Percentiles rank a stretch among this genome's conserved stretches.
These are phyloP conservation scores for Skeletonema grethae DNA, from an alignment of 108 stramenopile genomes.

Conservation along the genomic window DNA sequence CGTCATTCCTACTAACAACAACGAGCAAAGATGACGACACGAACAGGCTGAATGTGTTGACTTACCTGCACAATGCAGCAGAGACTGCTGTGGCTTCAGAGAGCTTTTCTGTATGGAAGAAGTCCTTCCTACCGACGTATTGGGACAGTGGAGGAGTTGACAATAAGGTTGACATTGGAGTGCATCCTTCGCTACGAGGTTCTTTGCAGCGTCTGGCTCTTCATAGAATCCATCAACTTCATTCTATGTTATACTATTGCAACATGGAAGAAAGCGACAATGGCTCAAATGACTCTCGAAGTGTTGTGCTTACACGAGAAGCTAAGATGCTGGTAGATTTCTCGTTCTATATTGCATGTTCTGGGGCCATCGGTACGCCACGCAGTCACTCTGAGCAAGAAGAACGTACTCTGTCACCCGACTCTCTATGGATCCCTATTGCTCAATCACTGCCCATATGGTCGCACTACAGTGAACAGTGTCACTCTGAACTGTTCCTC, in stretches of 20 bases:
- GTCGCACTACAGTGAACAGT: constrained; percentile 34
- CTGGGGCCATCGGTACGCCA: background rate
- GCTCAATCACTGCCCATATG: constrained; percentile 41
- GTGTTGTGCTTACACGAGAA: constrained; percentile 22
- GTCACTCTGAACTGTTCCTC: constrained; percentile 38
- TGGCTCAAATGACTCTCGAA: constrained; percentile 3
- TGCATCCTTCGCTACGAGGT: constrained; percentile 13
- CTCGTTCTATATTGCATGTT: constrained; percentile 32
- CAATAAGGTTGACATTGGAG: background rate
- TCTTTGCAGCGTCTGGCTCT: constrained; percentile 40
- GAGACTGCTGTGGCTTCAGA: constrained; percentile 21
- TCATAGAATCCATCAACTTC: constrained; percentile 51
- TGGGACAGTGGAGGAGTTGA: constrained; percentile 9
- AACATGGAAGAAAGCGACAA: constrained; percentile 26
- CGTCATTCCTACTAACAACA: constrained; percentile 28
- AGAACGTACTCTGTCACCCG: background rate
- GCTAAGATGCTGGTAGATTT: constrained; percentile 47
- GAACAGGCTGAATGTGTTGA: constrained; percentile 11
- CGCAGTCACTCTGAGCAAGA: background rate
- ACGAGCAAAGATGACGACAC: constrained; percentile 12
- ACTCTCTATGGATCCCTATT: constrained; percentile 34
- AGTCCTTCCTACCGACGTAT: constrained; percentile 10
- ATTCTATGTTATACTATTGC: constrained; percentile 52
- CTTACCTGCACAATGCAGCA: constrained; percentile 23
- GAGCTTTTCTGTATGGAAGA: constrained; percentile 29